Evolutionary conservation across 305 asterid genomes (phyloP), one percentile per base, ranked within the genome.

Genomic region (Lippia alba): DNA sequence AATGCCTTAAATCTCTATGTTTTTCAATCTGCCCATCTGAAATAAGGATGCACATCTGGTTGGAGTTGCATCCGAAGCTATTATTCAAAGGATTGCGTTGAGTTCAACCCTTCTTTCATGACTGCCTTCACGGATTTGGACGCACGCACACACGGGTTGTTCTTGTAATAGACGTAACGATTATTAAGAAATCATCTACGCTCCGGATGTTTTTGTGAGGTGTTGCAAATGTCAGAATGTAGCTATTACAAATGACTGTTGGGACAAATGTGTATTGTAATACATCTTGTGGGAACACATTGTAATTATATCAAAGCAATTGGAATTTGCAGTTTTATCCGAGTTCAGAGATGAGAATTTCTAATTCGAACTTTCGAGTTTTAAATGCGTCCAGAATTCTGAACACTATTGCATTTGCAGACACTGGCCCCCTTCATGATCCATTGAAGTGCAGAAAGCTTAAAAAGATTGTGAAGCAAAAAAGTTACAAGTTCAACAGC

Each of bases 61-160:
- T 56, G 62, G 24, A 20, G n/a, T 46, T 64, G 41, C 49, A 14
- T 64, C 30, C 41, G 56, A 36, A 44, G 56, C n/a, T 14, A 49
- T 7, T 5, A 46, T 63, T 41, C 8, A 49, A 4, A 46, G 54
- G 12, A 11, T 11, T 20, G 41, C 5, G 6, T 36, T n/a, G n/a
- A n/a, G 40, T 3, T 34, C 40, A 34, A 34, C n/a, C n/a, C n/a
- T n/a, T 24, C 30, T 24, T 24, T 24, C 41, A 36, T 8, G 56
- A 12, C 46, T 34, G 39, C 57, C 20, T 12, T 20, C 30, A 12
- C 69, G 24, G 20, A 46, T 48, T 5, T 45, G 8, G 41, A 36
- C 9, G 41, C 8, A 36, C 0, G 9, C 41, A 24, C 30, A 24
- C 30, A 1, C 30, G 3, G 3, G 3, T 24, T 24, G 30, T 24